Conservation (phyloP, 257 asterid species). For the Salvia splendens region DNA sequence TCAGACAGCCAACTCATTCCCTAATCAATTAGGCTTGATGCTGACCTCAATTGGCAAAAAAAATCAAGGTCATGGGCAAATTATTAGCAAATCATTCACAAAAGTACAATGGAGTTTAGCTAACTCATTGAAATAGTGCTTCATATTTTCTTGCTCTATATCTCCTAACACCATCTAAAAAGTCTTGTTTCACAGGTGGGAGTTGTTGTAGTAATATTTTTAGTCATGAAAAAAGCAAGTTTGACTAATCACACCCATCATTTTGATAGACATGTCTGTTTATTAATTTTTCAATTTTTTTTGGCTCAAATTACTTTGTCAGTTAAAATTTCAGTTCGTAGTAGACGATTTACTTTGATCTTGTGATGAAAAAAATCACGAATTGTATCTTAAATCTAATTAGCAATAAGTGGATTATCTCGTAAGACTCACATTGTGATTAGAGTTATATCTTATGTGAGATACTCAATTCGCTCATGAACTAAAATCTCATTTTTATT, state of each 20-base stretch:
- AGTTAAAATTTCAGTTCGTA: too few relatives aligned
- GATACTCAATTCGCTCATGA: too few relatives aligned
- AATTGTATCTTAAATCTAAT: too few relatives aligned
- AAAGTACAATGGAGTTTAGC: conserved; percentile 24
- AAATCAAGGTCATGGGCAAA: conserved; percentile 5
- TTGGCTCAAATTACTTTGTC: too few relatives aligned
- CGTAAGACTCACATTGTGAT: too few relatives aligned
- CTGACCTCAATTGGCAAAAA: conserved; percentile 27
- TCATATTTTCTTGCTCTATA: conserved; percentile 20
- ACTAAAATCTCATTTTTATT: too few relatives aligned
- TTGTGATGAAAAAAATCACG: too few relatives aligned
- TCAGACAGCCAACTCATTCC: conserved; percentile 3
- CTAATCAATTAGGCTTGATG: conserved; percentile 22
- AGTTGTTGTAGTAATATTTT: conserved; percentile 52
- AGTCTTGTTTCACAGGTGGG: conserved; percentile 63
- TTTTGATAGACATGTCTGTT: too few relatives aligned
- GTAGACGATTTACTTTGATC: too few relatives aligned
- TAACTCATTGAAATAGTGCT: conserved; percentile 32
- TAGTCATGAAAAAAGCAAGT: conserved; percentile 45
- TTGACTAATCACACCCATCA: conserved; percentile 25
- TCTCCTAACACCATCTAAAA: conserved; percentile 33
- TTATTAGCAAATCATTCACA: background rate
- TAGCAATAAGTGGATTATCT: too few relatives aligned
- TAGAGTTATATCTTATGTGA: too few relatives aligned
- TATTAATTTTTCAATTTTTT: too few relatives aligned